Evolutionary conservation across 306 rosid species (phyloP), one percentile per base, ranked within the genome.

Genomic region (Prunus armeniaca): DNA sequence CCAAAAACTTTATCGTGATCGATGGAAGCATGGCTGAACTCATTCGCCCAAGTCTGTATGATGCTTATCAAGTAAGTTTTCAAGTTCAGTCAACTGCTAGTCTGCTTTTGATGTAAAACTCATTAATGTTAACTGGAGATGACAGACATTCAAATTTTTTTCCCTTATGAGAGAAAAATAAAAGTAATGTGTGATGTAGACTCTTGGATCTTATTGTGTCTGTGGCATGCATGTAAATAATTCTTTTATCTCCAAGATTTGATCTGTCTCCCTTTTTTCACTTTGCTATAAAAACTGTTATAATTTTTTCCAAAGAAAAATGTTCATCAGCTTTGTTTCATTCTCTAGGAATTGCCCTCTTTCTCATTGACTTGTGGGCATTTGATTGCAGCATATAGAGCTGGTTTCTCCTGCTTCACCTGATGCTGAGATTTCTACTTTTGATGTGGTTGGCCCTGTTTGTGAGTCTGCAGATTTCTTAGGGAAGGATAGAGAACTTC

Each of bases 11-110:
- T 45, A 74, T 95, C 55, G 99, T 95, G 43, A 89, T 95, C 13
- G 99, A 95, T 76, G 99, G 99, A 71, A 92, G 99, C 81, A 92
- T 92, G 97, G 93, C 99, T 52, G 99, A 95, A 83, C 99, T 95
- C 78, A 95, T 95, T 78, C 97, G 97, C 19, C 99, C 99, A 12
- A 95, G 99, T 81, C 97, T 95, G 38, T 95, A 95, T 60, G 99
- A 82, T 79, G 97, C 99, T 49, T 95, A 92, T 85, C 97, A 92
- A 86, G 99, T 95, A 84, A 85, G 82, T 78, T 38, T 75, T 67
- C 28, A 51, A 51, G 41, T 56, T 25, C 46, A 10, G 62, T 60
- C 58, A 15, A n/a, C 66, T 62, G 82, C 65, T 60, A 25, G 65
- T 60, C 27, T 24, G 15, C 62, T 22, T 64, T 68, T 63, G 19